Conservation (phyloP, 768 basidiomycete species). For the Coprinellus micaceus region DNA sequence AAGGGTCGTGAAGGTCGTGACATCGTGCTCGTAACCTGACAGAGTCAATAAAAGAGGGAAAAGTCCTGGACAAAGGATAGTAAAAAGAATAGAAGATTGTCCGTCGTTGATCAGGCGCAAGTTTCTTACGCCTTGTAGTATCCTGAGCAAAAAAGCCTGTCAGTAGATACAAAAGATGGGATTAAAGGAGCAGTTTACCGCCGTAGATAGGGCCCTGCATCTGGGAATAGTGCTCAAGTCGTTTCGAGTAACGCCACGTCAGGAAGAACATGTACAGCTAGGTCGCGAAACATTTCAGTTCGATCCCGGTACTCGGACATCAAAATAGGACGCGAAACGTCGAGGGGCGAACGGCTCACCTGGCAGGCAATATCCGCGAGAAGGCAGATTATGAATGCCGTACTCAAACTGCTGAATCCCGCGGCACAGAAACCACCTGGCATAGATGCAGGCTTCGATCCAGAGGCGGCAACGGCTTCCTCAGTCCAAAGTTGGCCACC, state of each 20-base stretch:
- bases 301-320: slow-evolving; percentile 20
- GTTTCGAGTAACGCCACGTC: slow-evolving; percentile 69
- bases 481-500: slow-evolving; percentile 61
- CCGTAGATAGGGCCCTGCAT: slow-evolving; percentile 63
- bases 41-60: slow-evolving; percentile 19
- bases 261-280: slow-evolving; percentile 77
- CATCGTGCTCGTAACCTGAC: slow-evolving; percentile 22
- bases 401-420: slow-evolving; percentile 58
- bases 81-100: slow-evolving; percentile 24
- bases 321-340: slow-evolving; percentile 16
- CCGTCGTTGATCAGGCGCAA: slow-evolving; percentile 12
- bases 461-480: slow-evolving; percentile 35
- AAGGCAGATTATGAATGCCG: slow-evolving; percentile 61
- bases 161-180: slow-evolving; percentile 16
- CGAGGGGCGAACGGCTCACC: slow-evolving; percentile 36
- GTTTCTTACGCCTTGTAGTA: slow-evolving; percentile 51
- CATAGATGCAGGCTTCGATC: slow-evolving; percentile 48
- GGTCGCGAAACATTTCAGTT: slow-evolving; percentile 13
- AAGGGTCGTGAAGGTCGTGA: slow-evolving; percentile 18
- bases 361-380: slow-evolving; percentile 65
- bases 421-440: slow-evolving; percentile 55
- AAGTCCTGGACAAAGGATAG: slow-evolving; percentile 22
- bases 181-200: slow-evolving; percentile 35
- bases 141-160: slow-evolving; percentile 30
- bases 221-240: slow-evolving; percentile 60